These are phyloP conservation scores for Podospora bellae-mahoneyi DNA, from an alignment of 495 filamentous ascomycete genomes.

Conservation along the genomic window DNA sequence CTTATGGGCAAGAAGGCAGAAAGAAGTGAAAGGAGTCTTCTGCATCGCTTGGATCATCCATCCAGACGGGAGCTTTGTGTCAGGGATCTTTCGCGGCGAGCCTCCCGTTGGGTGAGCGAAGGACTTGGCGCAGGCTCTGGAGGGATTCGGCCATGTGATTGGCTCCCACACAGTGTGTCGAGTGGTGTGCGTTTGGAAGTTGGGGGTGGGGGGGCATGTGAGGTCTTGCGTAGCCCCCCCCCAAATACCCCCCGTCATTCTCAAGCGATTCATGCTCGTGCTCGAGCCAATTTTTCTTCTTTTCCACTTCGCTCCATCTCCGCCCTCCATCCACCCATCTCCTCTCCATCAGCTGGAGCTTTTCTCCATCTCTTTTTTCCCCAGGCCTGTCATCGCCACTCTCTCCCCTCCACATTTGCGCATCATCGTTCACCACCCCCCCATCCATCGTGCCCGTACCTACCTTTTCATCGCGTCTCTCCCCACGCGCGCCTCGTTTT, in stretches of 20 bases:
- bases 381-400: background rate
- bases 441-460: no score
- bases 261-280: background rate
- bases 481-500: background rate
- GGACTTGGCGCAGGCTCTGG: conserved; percentile 1
- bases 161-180: conserved; percentile 5
- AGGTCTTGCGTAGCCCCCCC: conserved; percentile 1
- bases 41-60: background rate
- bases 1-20: no score
- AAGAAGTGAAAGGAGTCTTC: no score
- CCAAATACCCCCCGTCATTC: background rate
- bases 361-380: background rate
- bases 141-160: conserved; percentile 9
- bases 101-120: background rate
- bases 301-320: background rate
- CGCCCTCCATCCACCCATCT: background rate
- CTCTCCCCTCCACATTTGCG: background rate
- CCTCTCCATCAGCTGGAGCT: background rate
- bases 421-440: background rate
- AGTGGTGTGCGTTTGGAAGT: background rate
- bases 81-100: background rate
- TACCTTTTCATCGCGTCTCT: background rate
- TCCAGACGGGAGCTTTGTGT: background rate
- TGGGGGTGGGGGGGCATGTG: background rate
- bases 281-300: conserved; percentile 3